Evolutionary conservation across 2,329 filamentous ascomycete species (phyloP).

Genomic region (Eutypella sp.): DNA sequence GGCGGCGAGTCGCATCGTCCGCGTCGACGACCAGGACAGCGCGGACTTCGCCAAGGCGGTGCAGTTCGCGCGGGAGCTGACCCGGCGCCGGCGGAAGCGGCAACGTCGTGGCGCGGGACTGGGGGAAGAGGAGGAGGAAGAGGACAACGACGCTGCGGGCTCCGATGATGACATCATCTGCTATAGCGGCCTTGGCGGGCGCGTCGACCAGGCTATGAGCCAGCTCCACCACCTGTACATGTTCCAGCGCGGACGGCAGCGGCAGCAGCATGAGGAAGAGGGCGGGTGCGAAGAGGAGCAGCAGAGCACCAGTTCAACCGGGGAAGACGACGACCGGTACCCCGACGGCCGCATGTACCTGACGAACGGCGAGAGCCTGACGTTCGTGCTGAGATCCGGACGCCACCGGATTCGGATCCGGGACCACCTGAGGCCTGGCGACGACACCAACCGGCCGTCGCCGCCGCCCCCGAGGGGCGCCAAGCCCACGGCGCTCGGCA

Average conservation of each 20-base stretch:
- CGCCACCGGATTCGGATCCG: conserved; percentile 64
- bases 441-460: conserved; percentile 19
- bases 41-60: conserved; percentile 90
- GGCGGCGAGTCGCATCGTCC: conserved; percentile 54
- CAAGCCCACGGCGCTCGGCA: conserved; percentile 51
- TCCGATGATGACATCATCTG: conserved; percentile 59
- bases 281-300: background rate
- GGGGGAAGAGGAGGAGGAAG: background rate
- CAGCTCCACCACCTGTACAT: conserved; percentile 80
- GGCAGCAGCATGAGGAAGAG: background rate
- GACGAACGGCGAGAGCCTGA: conserved; percentile 74
- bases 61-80: conserved; percentile 12
- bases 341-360: conserved; percentile 63
- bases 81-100: background rate
- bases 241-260: conserved; percentile 43
- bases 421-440: conserved; percentile 24
- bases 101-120: background rate
- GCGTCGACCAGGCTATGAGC: conserved; percentile 88
- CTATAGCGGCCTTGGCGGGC: conserved; percentile 79
- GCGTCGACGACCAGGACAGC: conserved; percentile 75
- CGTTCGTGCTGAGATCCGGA: conserved; percentile 70
- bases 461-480: background rate
- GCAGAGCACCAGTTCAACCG: no score
- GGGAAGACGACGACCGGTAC: conserved; percentile 33
- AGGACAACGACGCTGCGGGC: background rate